A percentile compares a stretch with the other conserved stretches of the same genome.
These are phyloP conservation scores for Pseudocercospora eumusae DNA, from an alignment of 2,329 filamentous ascomycete species.

Conservation along the genomic window DNA sequence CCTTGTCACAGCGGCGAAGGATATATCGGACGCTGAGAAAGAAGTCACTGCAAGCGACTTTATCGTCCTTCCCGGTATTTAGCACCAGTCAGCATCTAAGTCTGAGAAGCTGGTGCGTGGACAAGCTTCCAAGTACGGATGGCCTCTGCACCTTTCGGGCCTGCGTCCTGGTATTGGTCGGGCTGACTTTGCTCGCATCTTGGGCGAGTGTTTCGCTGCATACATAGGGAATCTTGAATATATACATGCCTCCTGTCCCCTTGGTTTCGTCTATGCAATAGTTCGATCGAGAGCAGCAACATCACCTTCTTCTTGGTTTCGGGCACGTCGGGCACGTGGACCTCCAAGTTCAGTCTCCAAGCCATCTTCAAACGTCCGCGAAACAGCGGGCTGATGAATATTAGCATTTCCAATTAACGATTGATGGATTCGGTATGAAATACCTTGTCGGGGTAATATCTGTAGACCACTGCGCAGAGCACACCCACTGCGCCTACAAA, in stretches of 20 bases:
- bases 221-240: slow-evolving; percentile 19
- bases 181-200: not conserved
- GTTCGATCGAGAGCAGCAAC: slow-evolving; percentile 25
- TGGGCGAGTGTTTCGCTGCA: not conserved
- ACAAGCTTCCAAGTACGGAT: not conserved
- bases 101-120: not conserved
- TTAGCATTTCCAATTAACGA: not conserved
- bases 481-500: slow-evolving; percentile 47
- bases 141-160: not conserved
- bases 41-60: no score
- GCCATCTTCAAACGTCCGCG: slow-evolving; percentile 51
- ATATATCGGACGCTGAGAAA: no score
- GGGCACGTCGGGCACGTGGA: slow-evolving; percentile 41
- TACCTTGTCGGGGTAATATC: slow-evolving; percentile 50
- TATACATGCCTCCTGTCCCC: slow-evolving; percentile 17
- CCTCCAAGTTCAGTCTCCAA: slow-evolving; percentile 54
- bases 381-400: slow-evolving; percentile 40
- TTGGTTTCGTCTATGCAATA: slow-evolving; percentile 13
- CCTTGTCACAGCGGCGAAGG: no score
- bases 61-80: no score
- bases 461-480: slow-evolving; percentile 44
- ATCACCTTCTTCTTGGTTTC: slow-evolving; percentile 30
- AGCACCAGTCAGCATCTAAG: not conserved
- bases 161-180: not conserved
- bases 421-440: not conserved